A percentile compares a stretch with the other conserved stretches of the same genome.
Conservation (phyloP, 352 stramenopile genomes). For the Plasmopara muralis region DNA sequence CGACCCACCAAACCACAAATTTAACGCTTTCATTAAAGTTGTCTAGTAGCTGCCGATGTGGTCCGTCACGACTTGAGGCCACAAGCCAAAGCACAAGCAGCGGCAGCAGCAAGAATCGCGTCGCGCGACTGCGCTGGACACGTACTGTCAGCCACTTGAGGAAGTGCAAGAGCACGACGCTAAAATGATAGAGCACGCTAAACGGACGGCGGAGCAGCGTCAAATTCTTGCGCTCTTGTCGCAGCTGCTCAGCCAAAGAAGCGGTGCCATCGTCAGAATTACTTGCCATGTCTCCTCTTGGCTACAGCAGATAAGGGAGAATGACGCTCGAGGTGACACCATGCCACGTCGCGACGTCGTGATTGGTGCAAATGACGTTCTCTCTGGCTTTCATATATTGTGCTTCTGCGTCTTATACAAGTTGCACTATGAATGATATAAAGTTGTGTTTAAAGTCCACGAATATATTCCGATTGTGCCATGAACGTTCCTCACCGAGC, state of each 20-base stretch:
- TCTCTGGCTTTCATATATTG: slow-evolving; percentile 6
- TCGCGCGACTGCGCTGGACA: slow-evolving; percentile 59
- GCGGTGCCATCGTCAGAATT: slow-evolving; percentile 3
- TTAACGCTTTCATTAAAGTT: slow-evolving; percentile 79
- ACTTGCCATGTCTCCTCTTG: slow-evolving; percentile 13
- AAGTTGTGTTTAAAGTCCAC: too few species aligned
- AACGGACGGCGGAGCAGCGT: slow-evolving; percentile 77
- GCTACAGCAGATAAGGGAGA: slow-evolving; percentile 10
- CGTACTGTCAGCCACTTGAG: slow-evolving; percentile 60
- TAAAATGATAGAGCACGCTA: slow-evolving; percentile 74
- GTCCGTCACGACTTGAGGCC: slow-evolving; percentile 58
- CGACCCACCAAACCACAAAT: slow-evolving; percentile 92
- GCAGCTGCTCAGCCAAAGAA: slow-evolving; percentile 49
- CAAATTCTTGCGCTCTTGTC: slow-evolving; percentile 73
- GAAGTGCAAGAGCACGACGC: slow-evolving; percentile 70
- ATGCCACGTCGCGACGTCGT: background rate
- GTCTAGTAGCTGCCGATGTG: slow-evolving; percentile 68
- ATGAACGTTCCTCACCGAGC: too few species aligned
- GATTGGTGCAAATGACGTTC: slow-evolving; percentile 11
- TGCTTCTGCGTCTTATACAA: too few species aligned
- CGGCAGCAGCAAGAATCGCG: slow-evolving; percentile 72
- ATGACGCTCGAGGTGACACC: slow-evolving; percentile 7
- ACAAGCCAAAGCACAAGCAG: slow-evolving; percentile 58
- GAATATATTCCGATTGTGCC: too few species aligned
- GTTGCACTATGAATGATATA: too few species aligned